Evolutionary conservation across 768 basidiomycete genomes (phyloP), one percentile per base, ranked within the genome.

Genomic region (Russula emetica): DNA sequence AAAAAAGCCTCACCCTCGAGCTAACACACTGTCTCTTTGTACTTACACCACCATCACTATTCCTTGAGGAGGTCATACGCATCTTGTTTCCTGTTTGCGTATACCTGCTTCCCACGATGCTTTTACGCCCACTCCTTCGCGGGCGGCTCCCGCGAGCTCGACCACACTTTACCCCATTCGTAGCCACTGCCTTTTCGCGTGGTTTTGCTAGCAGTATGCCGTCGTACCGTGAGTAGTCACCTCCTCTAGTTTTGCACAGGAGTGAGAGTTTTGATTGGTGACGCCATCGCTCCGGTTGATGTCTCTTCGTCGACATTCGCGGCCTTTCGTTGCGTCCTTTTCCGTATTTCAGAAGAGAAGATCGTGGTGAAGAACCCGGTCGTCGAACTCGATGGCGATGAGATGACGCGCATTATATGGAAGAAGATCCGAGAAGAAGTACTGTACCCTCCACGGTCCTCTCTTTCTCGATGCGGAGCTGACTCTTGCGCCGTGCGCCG

Each of bases 351-450:
- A 68, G 67, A 60, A 49, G 61, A 66, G 47, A 90, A 88, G 74
- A 95, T 97, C 71, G 82, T 80, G 32, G 94, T 94, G 55, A 78
- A 83, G 72, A 94, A 94, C 71, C 94, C 94, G 7, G 84, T 97
- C 52, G 94, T 97, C 54, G 94, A 97, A 78, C 84, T 98, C 58
- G 94, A 98, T 74, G 94, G 94, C 53, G 95, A 97, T 76, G 96
- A 99, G 78, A 98, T 98, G 96, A 99, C 96, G 38, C 82, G 96
- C 69, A 97, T 99, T 72, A 99, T 98, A 74, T 98, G 92, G 94
- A 94, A 94, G 84, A 94, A 94, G 81, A 94, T 95, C 72, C 82
- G 92, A 62, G 90, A 97, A 71, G 93, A 97, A 85, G 94, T 93
- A 61, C 64, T 83, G 76, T 56, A 28, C n/a, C 24, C n/a, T 40